Base-by-base conservation (phyloP, 129 eudicot genomes). In the Saposhnikovia divaricata region DNA sequence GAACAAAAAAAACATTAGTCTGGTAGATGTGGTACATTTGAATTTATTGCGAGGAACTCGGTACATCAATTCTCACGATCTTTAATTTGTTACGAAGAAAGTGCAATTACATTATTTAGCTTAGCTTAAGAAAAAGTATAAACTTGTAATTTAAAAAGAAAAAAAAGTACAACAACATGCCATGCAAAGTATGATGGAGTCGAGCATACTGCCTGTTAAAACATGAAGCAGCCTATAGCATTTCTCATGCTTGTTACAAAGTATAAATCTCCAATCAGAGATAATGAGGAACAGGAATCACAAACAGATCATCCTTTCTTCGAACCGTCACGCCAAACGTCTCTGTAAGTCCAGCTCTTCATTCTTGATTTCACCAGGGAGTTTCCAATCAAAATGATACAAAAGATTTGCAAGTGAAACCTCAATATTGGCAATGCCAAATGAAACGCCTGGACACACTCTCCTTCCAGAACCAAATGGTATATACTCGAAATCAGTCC, bases 391-490 rank as follows among this genome's bases (percentile, higher is more conserved):
- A 37, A 71, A 71, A 71, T 71, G 25, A 39, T 39, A 71, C 44
- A 71, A 18, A 39, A 38, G 19, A 38, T 71, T 71, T 71, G 75
- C 75, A 12, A 70, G 75, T 37, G 9, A 39, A 16, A 70, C 47
- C 75, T 70, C 75, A 18, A 71, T 9, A 10, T 39, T 71, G 42
- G 75, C 75, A 9, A 39, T 19, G 43, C 75, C 75, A 19, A 38
- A 70, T 70, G 44, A 70, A 23, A 70, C 16, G 45, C 75, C 75
- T 37, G 75, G 75, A 40, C 75, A 71, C 2, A 71, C 23, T 40
- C 75, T 38, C 75, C 75, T 71, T 71, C 48, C 75, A 18, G 75
- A 71, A 34, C 75, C 75, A 71, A 71, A 71, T 38, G 75, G 75
- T 71, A 70, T 70, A 70, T 12, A 70, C 75, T 38, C 75, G 18